These are phyloP conservation scores for Sclerotinia spermophila DNA, from an alignment of 2,329 filamentous ascomycete species.

Conservation along the genomic window DNA sequence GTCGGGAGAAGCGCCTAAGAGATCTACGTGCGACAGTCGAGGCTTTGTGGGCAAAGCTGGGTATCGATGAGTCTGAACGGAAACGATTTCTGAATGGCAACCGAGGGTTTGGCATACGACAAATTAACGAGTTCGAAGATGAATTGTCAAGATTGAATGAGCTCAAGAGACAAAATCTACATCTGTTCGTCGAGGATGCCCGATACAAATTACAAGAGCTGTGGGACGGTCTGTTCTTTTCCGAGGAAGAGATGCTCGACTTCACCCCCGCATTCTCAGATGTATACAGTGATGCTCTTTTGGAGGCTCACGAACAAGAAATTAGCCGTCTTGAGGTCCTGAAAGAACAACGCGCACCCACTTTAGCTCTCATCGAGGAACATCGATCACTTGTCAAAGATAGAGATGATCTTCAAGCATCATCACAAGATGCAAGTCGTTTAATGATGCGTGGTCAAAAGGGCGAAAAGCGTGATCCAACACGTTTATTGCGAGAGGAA, in stretches of 20 bases:
- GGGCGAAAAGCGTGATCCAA: conserved; percentile 90
- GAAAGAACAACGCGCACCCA: conserved; percentile 82
- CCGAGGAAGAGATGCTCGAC: conserved; percentile 97
- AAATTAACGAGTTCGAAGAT: conserved; percentile 94
- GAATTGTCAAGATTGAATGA: conserved; percentile 84
- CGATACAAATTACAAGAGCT: conserved; percentile 87
- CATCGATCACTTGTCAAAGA: conserved; percentile 81
- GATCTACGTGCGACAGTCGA: conserved; percentile 79
- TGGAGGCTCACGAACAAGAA: conserved; percentile 92
- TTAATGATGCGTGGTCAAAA: conserved; percentile 88
- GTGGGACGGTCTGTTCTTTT: conserved; percentile 92
- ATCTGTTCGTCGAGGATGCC: conserved; percentile 93
- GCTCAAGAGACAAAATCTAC: conserved; percentile 90
- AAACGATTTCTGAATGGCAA: conserved; percentile 84
- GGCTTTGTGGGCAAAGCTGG: conserved; percentile 81
- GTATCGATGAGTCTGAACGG: conserved; percentile 75
- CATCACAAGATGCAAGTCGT: conserved; percentile 90
- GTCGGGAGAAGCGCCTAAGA: conserved; percentile 68
- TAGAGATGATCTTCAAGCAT: conserved; percentile 80
- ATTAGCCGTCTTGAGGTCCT: conserved; percentile 77
- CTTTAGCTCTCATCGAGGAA: conserved; percentile 74
- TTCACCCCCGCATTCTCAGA: conserved; percentile 97
- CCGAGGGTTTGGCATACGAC: conserved; percentile 83
- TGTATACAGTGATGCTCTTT: conserved; percentile 90
- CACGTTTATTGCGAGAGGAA: conserved; percentile 88